Conservation (phyloP, 176 grass and related monocot genomes). For the Bonia amplexicaulis region DNA sequence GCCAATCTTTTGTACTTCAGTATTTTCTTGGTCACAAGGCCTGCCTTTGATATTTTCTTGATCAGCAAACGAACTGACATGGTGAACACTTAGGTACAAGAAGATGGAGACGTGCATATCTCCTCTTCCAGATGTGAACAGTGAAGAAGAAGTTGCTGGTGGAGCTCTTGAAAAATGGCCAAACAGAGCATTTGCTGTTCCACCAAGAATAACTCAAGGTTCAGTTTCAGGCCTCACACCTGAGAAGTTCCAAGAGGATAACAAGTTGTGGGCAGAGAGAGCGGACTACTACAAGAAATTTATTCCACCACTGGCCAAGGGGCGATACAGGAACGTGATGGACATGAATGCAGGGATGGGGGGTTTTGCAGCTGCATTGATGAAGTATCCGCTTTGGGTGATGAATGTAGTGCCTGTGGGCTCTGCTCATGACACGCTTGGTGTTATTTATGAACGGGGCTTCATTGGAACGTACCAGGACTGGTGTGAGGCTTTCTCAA, state of each 20-base stretch:
- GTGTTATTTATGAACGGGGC: slow-evolving; percentile 75
- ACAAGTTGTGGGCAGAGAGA: slow-evolving; percentile 61
- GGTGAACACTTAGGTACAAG: slow-evolving; percentile 39
- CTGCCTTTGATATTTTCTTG: background rate
- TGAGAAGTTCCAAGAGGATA: slow-evolving; percentile 59
- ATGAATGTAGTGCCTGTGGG: slow-evolving; percentile 67
- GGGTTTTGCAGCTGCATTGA: slow-evolving; percentile 53
- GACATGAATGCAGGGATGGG: slow-evolving; percentile 70
- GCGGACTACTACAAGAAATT: slow-evolving; percentile 62
- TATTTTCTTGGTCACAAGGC: too few species aligned
- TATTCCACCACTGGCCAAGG: slow-evolving; percentile 57
- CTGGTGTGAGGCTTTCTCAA: slow-evolving; percentile 93
- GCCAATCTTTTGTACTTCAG: background rate
- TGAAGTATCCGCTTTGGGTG: slow-evolving; percentile 69
- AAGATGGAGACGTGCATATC: slow-evolving; percentile 87
- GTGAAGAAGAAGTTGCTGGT: slow-evolving; percentile 48
- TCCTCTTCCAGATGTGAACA: slow-evolving; percentile 57
- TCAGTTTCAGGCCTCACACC: slow-evolving; percentile 48
- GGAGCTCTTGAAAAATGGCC: slow-evolving; percentile 74
- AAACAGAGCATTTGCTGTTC: slow-evolving; percentile 51
- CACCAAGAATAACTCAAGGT: slow-evolving; percentile 49
- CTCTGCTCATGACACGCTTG: slow-evolving; percentile 36
- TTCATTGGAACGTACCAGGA: slow-evolving; percentile 76
- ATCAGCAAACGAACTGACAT: background rate
- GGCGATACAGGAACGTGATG: slow-evolving; percentile 74